phyloP scores from a whole-genome alignment of 2,329 filamentous ascomycete species.

The Fusarium pseudocircinatum region DNA sequence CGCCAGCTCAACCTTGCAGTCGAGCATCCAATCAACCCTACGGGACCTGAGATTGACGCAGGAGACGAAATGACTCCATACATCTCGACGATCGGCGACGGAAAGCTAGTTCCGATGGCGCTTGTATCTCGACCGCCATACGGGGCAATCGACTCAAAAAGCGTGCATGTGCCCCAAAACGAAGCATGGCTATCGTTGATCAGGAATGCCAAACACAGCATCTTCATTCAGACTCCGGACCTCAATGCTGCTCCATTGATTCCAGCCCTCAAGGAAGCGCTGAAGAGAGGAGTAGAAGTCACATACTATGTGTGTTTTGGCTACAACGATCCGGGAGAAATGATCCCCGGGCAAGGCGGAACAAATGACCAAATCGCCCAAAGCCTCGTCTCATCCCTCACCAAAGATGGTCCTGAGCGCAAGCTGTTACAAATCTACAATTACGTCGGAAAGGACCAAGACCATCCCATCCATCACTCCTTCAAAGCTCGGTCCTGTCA shows the following conservation, averaged over 20 bases:
- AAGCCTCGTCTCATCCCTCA: slow-evolving; percentile 65
- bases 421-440: slow-evolving; percentile 67
- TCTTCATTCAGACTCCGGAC: slow-evolving; percentile 85
- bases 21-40: slow-evolving; percentile 59
- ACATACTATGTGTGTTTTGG: slow-evolving; percentile 79
- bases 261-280: slow-evolving; percentile 69
- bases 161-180: slow-evolving; percentile 75
- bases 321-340: slow-evolving; percentile 81
- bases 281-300: slow-evolving; percentile 73
- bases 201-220: slow-evolving; percentile 66
- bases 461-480: slow-evolving; percentile 70
- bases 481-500: slow-evolving; percentile 76
- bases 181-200: slow-evolving; percentile 77
- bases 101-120: slow-evolving; percentile 73
- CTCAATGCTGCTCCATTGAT: slow-evolving; percentile 77
- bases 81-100: slow-evolving; percentile 50
- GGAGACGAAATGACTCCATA: slow-evolving; percentile 73
- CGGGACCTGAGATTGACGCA: slow-evolving; percentile 63
- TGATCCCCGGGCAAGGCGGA: slow-evolving; percentile 79
- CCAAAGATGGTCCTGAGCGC: slow-evolving; percentile 50
- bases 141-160: slow-evolving; percentile 69
- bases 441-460: slow-evolving; percentile 80
- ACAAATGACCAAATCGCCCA: slow-evolving; percentile 78
- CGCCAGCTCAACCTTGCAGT: slow-evolving; percentile 72
- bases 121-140: slow-evolving; percentile 76